phyloP scores from a whole-genome alignment of 2,329 filamentous ascomycete species.

The Thielaviopsis populi region DNA sequence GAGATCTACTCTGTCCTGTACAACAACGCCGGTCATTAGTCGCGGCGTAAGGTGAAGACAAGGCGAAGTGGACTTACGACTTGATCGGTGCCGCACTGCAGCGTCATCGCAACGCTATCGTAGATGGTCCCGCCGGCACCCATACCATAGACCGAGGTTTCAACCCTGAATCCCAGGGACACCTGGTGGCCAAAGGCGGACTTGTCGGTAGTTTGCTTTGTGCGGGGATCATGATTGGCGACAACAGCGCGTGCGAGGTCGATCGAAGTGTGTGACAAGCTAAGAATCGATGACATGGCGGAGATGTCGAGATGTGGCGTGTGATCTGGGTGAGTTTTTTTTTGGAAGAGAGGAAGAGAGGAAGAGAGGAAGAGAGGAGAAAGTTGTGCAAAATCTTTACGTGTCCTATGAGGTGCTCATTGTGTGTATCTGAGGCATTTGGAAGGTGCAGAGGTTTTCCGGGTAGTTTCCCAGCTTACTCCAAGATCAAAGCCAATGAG shows the following conservation, averaged over 20 bases:
- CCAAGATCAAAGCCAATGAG: background rate
- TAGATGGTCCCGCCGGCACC: conserved; percentile 7
- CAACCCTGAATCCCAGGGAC: conserved; percentile 4
- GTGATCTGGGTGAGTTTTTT: too few relatives aligned
- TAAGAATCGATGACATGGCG: conserved; percentile 13
- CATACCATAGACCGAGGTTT: background rate
- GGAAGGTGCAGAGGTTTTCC: background rate
- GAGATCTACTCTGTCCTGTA: conserved; percentile 12
- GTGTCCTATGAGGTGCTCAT: background rate
- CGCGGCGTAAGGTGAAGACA: background rate
- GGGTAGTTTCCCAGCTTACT: background rate
- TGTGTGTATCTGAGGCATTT: background rate
- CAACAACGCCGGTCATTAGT: background rate
- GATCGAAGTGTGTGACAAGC: conserved; percentile 3
- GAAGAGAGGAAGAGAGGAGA: background rate
- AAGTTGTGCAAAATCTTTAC: background rate
- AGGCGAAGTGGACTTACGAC: conserved; percentile 1
- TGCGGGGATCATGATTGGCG: conserved; percentile 15
- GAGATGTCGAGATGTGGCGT: background rate
- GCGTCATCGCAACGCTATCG: conserved; percentile 8
- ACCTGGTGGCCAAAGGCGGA: conserved; percentile 11
- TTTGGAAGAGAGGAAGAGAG: too few relatives aligned
- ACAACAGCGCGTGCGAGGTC: conserved; percentile 13
- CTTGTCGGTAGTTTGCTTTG: conserved; percentile 15
- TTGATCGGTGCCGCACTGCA: conserved; percentile 8